Base-by-base conservation (phyloP, 179 eudicot genomes). In the Corrigiola litoralis region DNA sequence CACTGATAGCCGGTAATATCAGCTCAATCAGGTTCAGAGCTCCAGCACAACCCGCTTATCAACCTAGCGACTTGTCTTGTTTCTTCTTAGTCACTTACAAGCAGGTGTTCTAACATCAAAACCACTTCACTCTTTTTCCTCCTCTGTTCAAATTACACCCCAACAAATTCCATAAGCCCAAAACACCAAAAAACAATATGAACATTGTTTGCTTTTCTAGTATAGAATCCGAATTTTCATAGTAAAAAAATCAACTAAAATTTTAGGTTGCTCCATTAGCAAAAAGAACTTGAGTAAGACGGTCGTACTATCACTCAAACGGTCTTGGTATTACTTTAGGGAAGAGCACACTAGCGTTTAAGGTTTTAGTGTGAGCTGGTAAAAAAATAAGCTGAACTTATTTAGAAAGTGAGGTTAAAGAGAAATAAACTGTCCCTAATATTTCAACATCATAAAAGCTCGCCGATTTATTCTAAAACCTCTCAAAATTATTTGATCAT, bases 101-200 rank as follows among this genome's bases (percentile, higher is more conserved):
- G 44, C 59, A 61, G 23, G 21, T 50, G 13, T 40, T 28, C 31
- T 28, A 67, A 52, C 50, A 50, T 49, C 61, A 50, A 65, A 65
- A n/a, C 65, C 31, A 57, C 70, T 65, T 49, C 55, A 29, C 50
- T 27, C 68, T 45, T 61, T 64, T 50, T 59, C 36, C 52, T 21
- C 31, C 61, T 56, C 69, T 68, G 70, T 31, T 45, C 55, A 63
- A 57, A 74, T 20, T 53, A 56, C 62, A 74, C 66, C 61, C 74
- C 73, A 58, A 69, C 69, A 52, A 40, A 55, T 31, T 49, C 34
- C 59, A 68, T 8, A 31, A 56, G 25, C 34, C 54, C 48, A 37
- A 57, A 33, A 4, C 38, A 52, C 56, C 73, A 14, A 29, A 40
- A 46, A 31, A 62, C 5, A 24, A 38, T 37, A 31, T 16, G 45